Evolutionary conservation across 2,329 filamentous ascomycete genomes (phyloP).

Genomic region (Exophiala sp.): DNA sequence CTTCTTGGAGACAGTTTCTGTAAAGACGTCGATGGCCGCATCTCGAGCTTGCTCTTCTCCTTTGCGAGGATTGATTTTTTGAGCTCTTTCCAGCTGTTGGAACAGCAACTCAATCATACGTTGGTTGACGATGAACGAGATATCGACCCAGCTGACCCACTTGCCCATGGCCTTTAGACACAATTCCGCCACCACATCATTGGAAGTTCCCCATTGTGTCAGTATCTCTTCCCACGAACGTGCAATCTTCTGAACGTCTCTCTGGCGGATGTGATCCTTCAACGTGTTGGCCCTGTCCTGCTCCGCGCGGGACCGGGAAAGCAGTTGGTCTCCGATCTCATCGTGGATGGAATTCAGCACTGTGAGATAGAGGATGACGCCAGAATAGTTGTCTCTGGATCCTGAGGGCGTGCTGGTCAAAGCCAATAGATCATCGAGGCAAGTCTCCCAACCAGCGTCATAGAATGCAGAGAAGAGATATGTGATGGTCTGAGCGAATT

Average conservation of each 20-base stretch:
- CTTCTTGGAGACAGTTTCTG: constrained; percentile 94
- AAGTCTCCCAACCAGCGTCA: constrained; percentile 75
- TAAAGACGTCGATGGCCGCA: constrained; percentile 88
- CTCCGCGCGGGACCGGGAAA: constrained; percentile 70
- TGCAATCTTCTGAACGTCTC: constrained; percentile 84
- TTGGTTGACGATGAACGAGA: constrained; percentile 84
- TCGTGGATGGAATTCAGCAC: constrained; percentile 88
- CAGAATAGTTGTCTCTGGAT: constrained; percentile 62
- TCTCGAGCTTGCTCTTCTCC: constrained; percentile 79
- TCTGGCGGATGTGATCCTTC: constrained; percentile 80
- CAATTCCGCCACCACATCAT: constrained; percentile 73
- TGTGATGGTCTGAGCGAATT: constrained; percentile 91
- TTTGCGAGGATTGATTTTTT: constrained; percentile 54
- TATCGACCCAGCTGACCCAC: constrained; percentile 99
- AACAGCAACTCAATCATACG: constrained; percentile 79
- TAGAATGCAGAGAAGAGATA: constrained; percentile 88
- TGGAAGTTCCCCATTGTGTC: constrained; percentile 64
- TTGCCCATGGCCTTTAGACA: constrained; percentile 87
- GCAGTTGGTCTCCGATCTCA: constrained; percentile 89
- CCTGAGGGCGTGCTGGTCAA: constrained; percentile 62
- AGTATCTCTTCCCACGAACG: constrained; percentile 89
- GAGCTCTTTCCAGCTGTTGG: constrained; percentile 73
- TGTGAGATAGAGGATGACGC: constrained; percentile 80
- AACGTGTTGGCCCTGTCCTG: constrained; percentile 79
- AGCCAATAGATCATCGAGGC: constrained; percentile 82